Evolutionary conservation across 371 early-diverging fungal genomes (phyloP), one percentile per base, ranked within the genome.

Genomic region (Mucor mucedo): DNA sequence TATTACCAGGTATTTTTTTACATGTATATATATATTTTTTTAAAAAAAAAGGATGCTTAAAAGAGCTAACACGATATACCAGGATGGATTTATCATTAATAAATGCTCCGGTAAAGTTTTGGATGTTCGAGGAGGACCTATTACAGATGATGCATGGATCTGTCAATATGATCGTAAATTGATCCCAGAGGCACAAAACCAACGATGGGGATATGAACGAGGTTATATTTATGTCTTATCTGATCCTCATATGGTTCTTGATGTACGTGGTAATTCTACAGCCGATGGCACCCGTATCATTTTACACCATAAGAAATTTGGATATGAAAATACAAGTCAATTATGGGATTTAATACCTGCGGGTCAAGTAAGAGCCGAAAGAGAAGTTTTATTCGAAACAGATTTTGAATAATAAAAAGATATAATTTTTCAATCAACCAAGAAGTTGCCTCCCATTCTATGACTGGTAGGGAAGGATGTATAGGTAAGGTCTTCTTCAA

Each of bases 321-420:
- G 67, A 9, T 42, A 66, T 38, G 70, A 73, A 27, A 68, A 62
- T 42, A 29, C 56, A 5, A 70, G 70, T 61, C 82, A 82, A 49
- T 30, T 77, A 29, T 82, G 82, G 82, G 82, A 82, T 57, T 54
- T 82, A 32, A 66, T 77, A 39, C 75, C 79, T 28, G 82, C 82
- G 9, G 82, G 82, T 0, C 57, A 77, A 27, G 77, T 75, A 0
- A 63, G 77, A 58, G 72, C 63, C 28, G 72, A 75, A 61, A 52
- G 76, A n/a, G 82, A 81, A 44, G 60, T 77, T 21, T 72, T 81
- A 61, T 81, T 81, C 62, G 82, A 81, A 62, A 76, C 76, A 9
- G 77, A 81, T 50, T 71, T 77, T 60, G 65, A 64, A 30, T 59
- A 59, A 61, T 21, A 21, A 21, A 21, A 21, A 21, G 21, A 11